Percentiles rank a stretch among this genome's conserved stretches.
phyloP scores from a whole-genome alignment of 768 basidiomycete species.

The Pisolithus marmoratus region DNA sequence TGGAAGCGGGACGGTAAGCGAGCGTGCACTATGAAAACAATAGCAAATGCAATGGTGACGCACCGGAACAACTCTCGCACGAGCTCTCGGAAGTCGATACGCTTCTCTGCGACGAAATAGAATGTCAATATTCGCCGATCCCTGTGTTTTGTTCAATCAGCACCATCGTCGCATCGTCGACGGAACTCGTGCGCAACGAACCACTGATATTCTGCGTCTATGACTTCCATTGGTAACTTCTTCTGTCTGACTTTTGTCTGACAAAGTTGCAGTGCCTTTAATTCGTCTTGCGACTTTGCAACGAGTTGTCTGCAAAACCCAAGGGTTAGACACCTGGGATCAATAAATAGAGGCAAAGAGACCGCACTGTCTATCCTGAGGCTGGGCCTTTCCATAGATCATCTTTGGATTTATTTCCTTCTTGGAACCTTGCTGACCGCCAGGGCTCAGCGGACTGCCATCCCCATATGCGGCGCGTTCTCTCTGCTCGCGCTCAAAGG shows the following conservation, averaged over 20 bases:
- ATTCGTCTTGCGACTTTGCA: slow-evolving; percentile 84
- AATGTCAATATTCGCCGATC: slow-evolving; percentile 97
- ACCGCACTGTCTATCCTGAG: slow-evolving; percentile 73
- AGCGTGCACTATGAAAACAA: slow-evolving; percentile 3
- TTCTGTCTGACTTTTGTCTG: slow-evolving; percentile 89
- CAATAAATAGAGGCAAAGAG: slow-evolving; percentile 1
- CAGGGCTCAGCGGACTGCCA: slow-evolving; percentile 47
- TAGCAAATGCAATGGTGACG: not conserved
- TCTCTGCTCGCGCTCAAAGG: slow-evolving; percentile 78
- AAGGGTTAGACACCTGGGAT: slow-evolving; percentile 6
- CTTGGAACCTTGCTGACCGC: slow-evolving; percentile 43
- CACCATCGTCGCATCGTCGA: too few species aligned
- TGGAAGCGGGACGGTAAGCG: not conserved
- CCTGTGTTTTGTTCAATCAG: slow-evolving; percentile 38
- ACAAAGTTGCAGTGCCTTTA: slow-evolving; percentile 87
- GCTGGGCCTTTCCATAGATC: slow-evolving; percentile 85
- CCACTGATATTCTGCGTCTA: slow-evolving; percentile 99
- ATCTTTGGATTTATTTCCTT: slow-evolving; percentile 97
- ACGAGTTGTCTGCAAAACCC: slow-evolving; percentile 52
- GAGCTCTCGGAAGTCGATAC: slow-evolving; percentile 95
- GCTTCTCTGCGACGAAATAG: slow-evolving; percentile 93
- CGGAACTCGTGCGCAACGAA: slow-evolving; percentile 30
- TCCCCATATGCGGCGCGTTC: slow-evolving; percentile 43
- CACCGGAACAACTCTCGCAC: slow-evolving; percentile 92
- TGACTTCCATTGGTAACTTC: slow-evolving; percentile 98